Conservation (phyloP, 2,329 filamentous ascomycete species). For the Macrophomina tecta region DNA sequence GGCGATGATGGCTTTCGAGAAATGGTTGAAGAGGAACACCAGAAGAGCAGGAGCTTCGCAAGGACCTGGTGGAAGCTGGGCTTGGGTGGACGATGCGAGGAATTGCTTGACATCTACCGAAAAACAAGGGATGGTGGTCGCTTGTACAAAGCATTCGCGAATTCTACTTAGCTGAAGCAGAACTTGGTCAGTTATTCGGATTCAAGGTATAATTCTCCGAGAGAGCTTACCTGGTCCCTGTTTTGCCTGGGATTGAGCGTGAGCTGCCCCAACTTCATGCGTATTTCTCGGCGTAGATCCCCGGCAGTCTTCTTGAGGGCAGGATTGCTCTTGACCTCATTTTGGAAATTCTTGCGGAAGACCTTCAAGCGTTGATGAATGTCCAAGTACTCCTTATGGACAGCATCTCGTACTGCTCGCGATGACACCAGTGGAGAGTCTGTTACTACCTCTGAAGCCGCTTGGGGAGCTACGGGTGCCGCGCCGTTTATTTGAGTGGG, state of each 20-base stretch:
- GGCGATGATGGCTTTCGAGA: constrained; percentile 73
- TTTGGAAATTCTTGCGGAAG: constrained; percentile 41
- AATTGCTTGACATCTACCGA: constrained; percentile 44
- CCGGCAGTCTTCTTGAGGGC: constrained; percentile 39
- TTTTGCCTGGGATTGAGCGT: constrained; percentile 39
- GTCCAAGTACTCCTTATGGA: constrained; percentile 43
- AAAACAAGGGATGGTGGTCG: constrained; percentile 6
- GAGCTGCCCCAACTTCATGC: constrained; percentile 43
- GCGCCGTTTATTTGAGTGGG: constrained; percentile 6
- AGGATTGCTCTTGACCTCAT: constrained; percentile 35
- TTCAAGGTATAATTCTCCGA: no score
- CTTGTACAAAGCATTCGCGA: constrained; percentile 31
- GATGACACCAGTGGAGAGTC: constrained; percentile 16
- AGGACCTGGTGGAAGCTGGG: constrained; percentile 12
- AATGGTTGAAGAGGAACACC: constrained; percentile 77
- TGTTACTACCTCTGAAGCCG: neutral
- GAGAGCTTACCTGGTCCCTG: constrained; percentile 30
- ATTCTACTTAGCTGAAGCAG: constrained; percentile 35
- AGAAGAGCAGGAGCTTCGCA: constrained; percentile 35
- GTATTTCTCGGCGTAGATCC: constrained; percentile 41
- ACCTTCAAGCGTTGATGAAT: constrained; percentile 45
- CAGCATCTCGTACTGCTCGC: constrained; percentile 33
- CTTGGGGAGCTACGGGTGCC: constrained; percentile 4
- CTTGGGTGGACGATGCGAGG: constrained; percentile 12
- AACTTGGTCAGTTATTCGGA: neutral